Conservation (phyloP, 2,329 filamentous ascomycete genomes). For the Monilinia polystroma region DNA sequence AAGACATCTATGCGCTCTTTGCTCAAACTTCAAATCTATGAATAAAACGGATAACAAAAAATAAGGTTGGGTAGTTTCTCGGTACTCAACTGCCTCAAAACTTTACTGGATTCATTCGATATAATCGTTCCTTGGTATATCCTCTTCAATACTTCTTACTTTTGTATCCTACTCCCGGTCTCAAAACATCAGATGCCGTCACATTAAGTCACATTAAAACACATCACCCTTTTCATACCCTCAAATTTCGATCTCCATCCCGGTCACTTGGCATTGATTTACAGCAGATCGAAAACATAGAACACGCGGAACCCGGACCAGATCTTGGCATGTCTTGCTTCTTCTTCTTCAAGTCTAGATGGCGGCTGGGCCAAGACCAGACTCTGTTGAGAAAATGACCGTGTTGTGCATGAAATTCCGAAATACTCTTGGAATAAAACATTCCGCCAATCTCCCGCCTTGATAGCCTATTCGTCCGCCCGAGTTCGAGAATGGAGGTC, state of each 20-base stretch:
- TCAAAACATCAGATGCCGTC: neutral
- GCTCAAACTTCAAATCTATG: neutral
- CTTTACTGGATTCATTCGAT: neutral
- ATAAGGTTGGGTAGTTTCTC: neutral
- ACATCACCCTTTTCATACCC: neutral
- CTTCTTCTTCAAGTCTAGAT: neutral
- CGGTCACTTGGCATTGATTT: neutral
- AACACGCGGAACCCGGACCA: constrained; percentile 7
- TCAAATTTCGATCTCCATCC: constrained; percentile 10
- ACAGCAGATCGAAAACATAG: neutral
- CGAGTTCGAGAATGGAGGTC: neutral
- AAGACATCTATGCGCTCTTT: neutral
- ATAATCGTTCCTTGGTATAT: neutral
- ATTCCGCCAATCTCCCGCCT: neutral
- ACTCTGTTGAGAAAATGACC: neutral
- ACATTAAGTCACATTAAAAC: neutral
- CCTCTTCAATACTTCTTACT: neutral
- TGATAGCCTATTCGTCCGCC: neutral
- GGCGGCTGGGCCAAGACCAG: constrained; percentile 5
- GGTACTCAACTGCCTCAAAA: constrained; percentile 14
- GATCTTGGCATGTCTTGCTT: constrained; percentile 9
- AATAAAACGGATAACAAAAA: neutral
- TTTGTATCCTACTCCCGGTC: neutral
- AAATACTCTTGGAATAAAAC: neutral
- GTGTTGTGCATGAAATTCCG: neutral